Conservation (phyloP, 1,284 basidiomycete species). For the Sporisorium exsertum region DNA sequence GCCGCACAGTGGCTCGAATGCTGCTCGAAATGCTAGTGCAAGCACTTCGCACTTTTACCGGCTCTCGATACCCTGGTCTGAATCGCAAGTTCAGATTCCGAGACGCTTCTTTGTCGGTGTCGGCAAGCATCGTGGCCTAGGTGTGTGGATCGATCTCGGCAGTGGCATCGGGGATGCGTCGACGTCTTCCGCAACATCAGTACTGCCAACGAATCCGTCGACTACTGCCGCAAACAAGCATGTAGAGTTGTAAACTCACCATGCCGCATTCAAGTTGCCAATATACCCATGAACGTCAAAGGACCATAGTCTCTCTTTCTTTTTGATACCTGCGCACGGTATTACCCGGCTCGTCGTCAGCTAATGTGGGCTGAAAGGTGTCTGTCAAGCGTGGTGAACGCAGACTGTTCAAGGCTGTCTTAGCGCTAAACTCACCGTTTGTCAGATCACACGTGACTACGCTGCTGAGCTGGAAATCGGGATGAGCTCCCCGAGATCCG, state of each 20-base stretch:
- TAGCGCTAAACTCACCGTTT: neutral
- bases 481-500: neutral
- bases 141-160: slow-evolving; percentile 42
- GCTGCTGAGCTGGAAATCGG: neutral
- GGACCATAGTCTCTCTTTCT: neutral
- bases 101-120: slow-evolving; percentile 42
- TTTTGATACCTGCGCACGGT: neutral
- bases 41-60: slow-evolving; percentile 4
- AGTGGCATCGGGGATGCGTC: slow-evolving; percentile 1
- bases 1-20: neutral
- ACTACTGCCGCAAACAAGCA: neutral
- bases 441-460: neutral
- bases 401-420: too few relatives aligned
- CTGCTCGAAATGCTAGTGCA: neutral
- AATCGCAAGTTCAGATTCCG: slow-evolving; percentile 24
- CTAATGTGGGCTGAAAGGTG: neutral
- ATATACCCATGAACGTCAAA: slow-evolving; percentile 4
- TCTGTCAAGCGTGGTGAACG: neutral
- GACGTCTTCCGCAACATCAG: neutral
- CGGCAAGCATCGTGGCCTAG: slow-evolving; percentile 37
- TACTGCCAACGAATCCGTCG: neutral
- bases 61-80: slow-evolving; percentile 35
- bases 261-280: neutral
- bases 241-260: slow-evolving; percentile 1
- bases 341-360: neutral